These are phyloP conservation scores for Daldinia loculata DNA, from an alignment of 495 filamentous ascomycete genomes.

Conservation along the genomic window DNA sequence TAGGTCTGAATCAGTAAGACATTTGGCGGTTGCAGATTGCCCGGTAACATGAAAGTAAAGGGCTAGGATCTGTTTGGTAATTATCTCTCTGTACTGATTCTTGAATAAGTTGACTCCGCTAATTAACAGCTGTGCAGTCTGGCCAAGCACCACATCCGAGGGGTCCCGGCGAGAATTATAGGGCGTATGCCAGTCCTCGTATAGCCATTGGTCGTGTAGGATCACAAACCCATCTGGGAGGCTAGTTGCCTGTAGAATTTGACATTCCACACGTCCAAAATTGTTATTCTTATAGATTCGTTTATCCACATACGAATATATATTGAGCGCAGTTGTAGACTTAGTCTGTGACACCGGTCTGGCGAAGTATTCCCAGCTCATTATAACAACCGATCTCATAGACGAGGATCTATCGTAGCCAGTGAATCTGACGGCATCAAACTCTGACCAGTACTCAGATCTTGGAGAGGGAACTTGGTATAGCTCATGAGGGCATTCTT, in stretches of 20 bases:
- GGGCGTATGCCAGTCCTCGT: background rate
- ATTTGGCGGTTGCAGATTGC: background rate
- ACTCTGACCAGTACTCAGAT: background rate
- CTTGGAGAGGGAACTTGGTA: background rate
- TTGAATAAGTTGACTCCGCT: background rate
- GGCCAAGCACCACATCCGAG: background rate
- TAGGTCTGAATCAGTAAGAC: background rate
- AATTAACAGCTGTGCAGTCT: background rate
- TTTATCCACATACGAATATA: background rate
- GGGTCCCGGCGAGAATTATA: background rate
- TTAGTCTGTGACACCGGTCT: background rate
- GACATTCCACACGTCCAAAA: background rate
- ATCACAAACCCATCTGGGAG: constrained; percentile 4
- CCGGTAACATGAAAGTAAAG: background rate
- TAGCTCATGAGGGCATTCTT: background rate
- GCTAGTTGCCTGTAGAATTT: background rate
- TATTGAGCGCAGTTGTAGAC: background rate
- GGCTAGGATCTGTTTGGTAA: background rate
- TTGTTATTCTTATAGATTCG: background rate
- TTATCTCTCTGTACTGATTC: background rate
- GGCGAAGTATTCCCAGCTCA: background rate
- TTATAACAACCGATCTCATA: background rate
- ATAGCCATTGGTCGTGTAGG: background rate
- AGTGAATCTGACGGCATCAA: background rate
- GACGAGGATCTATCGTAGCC: background rate